phyloP scores from a whole-genome alignment of 2,329 filamentous ascomycete genomes.

The Parastagonospora nodorum region DNA sequence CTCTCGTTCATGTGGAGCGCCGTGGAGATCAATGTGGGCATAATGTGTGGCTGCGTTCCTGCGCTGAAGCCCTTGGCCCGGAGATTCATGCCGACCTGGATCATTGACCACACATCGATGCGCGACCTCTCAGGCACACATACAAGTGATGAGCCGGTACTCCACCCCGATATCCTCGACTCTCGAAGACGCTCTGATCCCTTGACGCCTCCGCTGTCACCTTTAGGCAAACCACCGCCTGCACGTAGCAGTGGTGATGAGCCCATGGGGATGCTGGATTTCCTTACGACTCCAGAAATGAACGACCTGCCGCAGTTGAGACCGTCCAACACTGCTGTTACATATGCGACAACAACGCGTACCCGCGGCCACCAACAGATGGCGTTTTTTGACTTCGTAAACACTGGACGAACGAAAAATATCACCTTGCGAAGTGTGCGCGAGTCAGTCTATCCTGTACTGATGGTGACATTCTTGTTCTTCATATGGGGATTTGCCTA shows the following conservation, averaged over 20 bases:
- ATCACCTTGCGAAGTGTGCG: conserved; percentile 67
- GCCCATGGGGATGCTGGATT: conserved; percentile 57
- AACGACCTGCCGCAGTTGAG: conserved; percentile 40
- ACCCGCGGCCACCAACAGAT: conserved; percentile 36
- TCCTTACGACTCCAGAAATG: conserved; percentile 57
- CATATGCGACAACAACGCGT: conserved; percentile 26
- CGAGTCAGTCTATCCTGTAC: conserved; percentile 74
- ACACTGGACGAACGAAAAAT: conserved; percentile 69
- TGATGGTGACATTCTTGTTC: conserved; percentile 78
- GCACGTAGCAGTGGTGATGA: conserved; percentile 27
- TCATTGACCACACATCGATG: conserved; percentile 53
- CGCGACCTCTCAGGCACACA: conserved; percentile 33
- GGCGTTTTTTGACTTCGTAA: conserved; percentile 77
- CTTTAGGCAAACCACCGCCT: conserved; percentile 28
- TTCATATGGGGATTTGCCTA: conserved; percentile 78
- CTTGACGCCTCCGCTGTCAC: conserved; percentile 28
- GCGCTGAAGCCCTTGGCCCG: conserved; percentile 85
- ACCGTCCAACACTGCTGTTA: conserved; percentile 44
- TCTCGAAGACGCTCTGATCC: conserved; percentile 25
- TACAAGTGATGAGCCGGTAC: conserved; percentile 35
- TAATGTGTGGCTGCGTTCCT: conserved; percentile 90
- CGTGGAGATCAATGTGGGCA: conserved; percentile 87
- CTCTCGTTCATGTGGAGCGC: conserved; percentile 92
- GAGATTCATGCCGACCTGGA: conserved; percentile 61
- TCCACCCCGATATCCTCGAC: conserved; percentile 30